Evolutionary conservation across 345 rosid genomes (phyloP).

Genomic region (Rhodamnia rubescens): DNA sequence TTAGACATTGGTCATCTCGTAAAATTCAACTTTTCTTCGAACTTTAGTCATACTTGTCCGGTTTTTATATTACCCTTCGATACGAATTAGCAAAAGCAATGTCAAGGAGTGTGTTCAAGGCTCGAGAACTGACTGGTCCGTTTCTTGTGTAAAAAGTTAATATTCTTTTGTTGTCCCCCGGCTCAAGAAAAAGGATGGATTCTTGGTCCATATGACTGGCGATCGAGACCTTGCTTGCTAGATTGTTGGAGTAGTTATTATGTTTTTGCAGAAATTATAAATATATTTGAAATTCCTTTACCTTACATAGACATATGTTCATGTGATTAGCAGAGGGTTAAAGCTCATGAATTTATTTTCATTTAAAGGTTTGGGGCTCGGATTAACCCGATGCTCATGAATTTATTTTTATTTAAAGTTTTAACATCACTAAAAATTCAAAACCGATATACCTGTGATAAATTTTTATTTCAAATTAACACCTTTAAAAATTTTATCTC

Average conservation of each 20-base stretch:
- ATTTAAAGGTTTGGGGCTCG: too few relatives aligned
- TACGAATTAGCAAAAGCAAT: neutral
- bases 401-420: too few relatives aligned
- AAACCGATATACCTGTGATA: too few relatives aligned
- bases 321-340: too few relatives aligned
- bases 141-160: neutral
- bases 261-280: neutral
- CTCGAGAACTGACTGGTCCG: neutral
- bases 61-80: neutral
- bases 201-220: neutral
- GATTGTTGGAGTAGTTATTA: neutral
- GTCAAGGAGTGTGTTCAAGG: neutral
- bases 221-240: neutral
- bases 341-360: too few relatives aligned
- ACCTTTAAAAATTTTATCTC: too few relatives aligned
- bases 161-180: neutral
- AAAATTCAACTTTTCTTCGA: neutral
- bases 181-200: neutral
- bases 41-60: accelerated
- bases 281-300: neutral
- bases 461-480: too few relatives aligned
- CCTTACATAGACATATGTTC: too few relatives aligned
- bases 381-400: too few relatives aligned
- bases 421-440: too few relatives aligned
- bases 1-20: neutral